Evolutionary conservation across 2,329 filamentous ascomycete species (phyloP), one percentile per base, ranked within the genome.

Genomic region (Gaeumannomyces sp.): DNA sequence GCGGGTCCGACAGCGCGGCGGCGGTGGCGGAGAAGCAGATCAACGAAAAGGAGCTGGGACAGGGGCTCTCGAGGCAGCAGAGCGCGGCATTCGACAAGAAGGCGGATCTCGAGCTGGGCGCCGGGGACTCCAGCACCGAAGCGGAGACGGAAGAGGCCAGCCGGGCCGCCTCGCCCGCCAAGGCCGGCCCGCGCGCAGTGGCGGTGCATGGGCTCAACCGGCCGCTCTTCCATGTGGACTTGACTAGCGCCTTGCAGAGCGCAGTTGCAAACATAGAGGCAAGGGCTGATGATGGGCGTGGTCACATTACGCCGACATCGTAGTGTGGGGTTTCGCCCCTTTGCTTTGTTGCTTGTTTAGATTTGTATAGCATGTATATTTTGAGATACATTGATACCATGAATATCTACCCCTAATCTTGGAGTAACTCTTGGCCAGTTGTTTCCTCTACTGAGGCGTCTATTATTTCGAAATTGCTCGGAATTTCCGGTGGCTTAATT

Each of bases 221-320:
- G 70, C 94, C 95, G 5, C 84, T 97, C 70, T 98, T 99, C 84
- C 95, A 99, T 74, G 86, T 97, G 64, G 95, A 98, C 75, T 78
- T 98, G 63, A 95, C 92, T 4, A 93, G 89, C 72, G 95, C 95
- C 8, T 77, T 98, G 70, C 91, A 97, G 76, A 92, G 89, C 70
- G 94, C 93, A 3, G 86, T 97, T 71, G 86, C 89, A 35, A 96
- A 96, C 70, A 84, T 91, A 0, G 85, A 92, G 76, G 82, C 81
- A 0, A 77, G 82, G 63, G 72, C 76, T 10, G 78, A 80, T 45
- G 38, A 45, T 45, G 38, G 38, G 38, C 38, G 16, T 5, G 38
- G 16, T 2, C 38, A 45, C 16, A 45, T 19, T 6, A 16, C 38
- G 16, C 13, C 38, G 16, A 45, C 38, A 7, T 7, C 16, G 5